These are phyloP conservation scores for Cyclotella choctawhatcheeana DNA, from an alignment of 108 stramenopile genomes.

Conservation along the genomic window DNA sequence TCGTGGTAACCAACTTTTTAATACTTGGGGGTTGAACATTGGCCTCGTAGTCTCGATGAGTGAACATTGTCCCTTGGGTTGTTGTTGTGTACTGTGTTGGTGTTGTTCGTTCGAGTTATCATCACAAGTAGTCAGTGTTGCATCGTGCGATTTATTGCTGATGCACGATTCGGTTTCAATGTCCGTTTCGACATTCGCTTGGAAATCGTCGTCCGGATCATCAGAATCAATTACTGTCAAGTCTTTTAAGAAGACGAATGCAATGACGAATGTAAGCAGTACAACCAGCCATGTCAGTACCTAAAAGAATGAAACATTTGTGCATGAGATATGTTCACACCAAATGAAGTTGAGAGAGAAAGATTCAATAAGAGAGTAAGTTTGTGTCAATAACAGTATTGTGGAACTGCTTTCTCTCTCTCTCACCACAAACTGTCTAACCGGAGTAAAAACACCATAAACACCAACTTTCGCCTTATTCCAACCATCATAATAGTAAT, in stretches of 20 bases:
- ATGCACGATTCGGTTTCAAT: not conserved
- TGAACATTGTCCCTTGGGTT: not conserved
- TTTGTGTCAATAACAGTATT: not conserved
- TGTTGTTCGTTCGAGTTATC: not conserved
- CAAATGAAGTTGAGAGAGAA: not conserved
- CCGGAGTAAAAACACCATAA: conserved; percentile 36
- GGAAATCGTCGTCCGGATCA: conserved; percentile 32
- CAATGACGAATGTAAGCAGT: conserved; percentile 26
- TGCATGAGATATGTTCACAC: too few species aligned
- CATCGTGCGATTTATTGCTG: not conserved
- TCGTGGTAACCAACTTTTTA: conserved; percentile 24
- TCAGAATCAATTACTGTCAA: conserved; percentile 37
- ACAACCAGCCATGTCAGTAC: conserved; percentile 39
- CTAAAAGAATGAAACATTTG: not conserved
- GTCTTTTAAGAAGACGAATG: conserved; percentile 32
- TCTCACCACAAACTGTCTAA: conserved; percentile 41
- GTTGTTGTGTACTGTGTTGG: not conserved
- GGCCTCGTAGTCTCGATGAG: conserved; percentile 10
- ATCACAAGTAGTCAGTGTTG: too few species aligned
- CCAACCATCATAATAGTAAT: too few species aligned
- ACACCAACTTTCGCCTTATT: conserved; percentile 6
- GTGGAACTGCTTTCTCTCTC: not conserved
- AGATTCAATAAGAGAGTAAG: too few species aligned
- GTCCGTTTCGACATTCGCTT: not conserved
- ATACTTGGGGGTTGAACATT: conserved; percentile 17